Base-by-base conservation (phyloP, 345 rosid species). In the Bruguiera parviflora region DNA sequence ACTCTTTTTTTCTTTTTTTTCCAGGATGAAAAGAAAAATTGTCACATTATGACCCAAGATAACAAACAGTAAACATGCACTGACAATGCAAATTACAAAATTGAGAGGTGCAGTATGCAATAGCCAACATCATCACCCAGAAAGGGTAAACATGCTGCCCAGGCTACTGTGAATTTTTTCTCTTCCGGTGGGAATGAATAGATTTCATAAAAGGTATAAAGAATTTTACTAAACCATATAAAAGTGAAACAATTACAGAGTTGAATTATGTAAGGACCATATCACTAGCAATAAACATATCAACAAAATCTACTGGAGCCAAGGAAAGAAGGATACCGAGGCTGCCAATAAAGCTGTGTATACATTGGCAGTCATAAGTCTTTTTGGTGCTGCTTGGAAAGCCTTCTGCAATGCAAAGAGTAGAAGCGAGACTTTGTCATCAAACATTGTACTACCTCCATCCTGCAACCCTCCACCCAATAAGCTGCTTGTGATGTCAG, bases 311-410 rank as follows among this genome's bases (percentile, higher is more conserved):
- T 27, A 7, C 27, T 39, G 29, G 21, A 20, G 53, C 20, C 6
- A 29, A 39, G 43, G n/a, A 16, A 27, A 29, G 31, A 68, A 55
- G 22, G 29, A 58, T 90, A 90, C 99, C 95, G 98, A 90, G 78
- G 98, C 98, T 70, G 94, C 98, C 67, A 96, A 82, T 80, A 96
- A 81, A 79, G 99, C 88, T 65, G 85, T 85, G 78, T 90, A 96
- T 55, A 90, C 94, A 74, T 84, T 89, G 74, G 76, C 79, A 16
- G 98, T 92, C 94, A 96, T 75, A 67, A 96, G 94, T 86, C 92
- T 88, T 51, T 80, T 90, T 67, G 98, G 96, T 72, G 97, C 98
- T 58, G 97, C 89, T 79, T 87, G 97, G 80, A 96, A 89, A 72
- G 92, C 92, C 83, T 84, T 96, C 77, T 85, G 97, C 83, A 96